Evolutionary conservation across 108 stramenopile species (phyloP).

Genomic region (Fistulifera solaris): DNA sequence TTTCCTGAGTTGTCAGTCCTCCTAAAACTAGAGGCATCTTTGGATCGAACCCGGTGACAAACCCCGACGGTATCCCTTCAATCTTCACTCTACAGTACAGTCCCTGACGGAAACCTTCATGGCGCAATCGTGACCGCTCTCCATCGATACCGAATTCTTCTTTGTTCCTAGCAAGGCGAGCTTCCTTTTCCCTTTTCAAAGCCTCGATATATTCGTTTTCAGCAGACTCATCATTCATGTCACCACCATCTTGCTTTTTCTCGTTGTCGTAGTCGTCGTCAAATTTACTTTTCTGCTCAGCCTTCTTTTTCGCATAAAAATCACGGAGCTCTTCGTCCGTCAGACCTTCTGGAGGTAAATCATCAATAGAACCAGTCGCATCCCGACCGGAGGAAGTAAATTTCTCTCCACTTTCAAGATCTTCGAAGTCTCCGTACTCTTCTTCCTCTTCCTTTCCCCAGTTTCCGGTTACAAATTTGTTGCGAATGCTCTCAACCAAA

Average conservation of each 20-base stretch:
- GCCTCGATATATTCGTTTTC: conserved; percentile 73
- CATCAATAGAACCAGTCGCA: conserved; percentile 41
- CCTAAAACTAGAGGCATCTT: conserved; percentile 87
- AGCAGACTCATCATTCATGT: conserved; percentile 56
- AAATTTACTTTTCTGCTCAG: conserved; percentile 58
- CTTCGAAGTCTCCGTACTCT: conserved; percentile 89
- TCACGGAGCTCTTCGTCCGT: conserved; percentile 81
- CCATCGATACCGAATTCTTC: conserved; percentile 89
- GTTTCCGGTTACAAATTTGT: conserved; percentile 95
- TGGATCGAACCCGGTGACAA: conserved; percentile 73
- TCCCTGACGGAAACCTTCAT: conserved; percentile 91
- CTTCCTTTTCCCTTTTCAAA: conserved; percentile 78
- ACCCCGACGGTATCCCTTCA: conserved; percentile 75
- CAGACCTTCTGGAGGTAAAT: conserved; percentile 44
- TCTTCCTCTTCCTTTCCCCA: conserved; percentile 65
- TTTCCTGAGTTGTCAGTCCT: conserved; percentile 90
- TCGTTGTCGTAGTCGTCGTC: conserved; percentile 82
- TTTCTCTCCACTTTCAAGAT: conserved; percentile 81
- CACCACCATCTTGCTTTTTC: conserved; percentile 50
- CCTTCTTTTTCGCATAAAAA: conserved; percentile 75
- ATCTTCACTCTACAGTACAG: conserved; percentile 89
- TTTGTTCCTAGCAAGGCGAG: conserved; percentile 61
- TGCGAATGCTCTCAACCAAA: conserved; percentile 64
- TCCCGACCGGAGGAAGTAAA: conserved; percentile 37
- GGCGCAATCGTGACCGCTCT: conserved; percentile 61